Percentiles rank a stretch among this genome's conserved stretches.
Evolutionary conservation across 257 asterid genomes (phyloP).

Genomic region (Galeopsis tetrahit): DNA sequence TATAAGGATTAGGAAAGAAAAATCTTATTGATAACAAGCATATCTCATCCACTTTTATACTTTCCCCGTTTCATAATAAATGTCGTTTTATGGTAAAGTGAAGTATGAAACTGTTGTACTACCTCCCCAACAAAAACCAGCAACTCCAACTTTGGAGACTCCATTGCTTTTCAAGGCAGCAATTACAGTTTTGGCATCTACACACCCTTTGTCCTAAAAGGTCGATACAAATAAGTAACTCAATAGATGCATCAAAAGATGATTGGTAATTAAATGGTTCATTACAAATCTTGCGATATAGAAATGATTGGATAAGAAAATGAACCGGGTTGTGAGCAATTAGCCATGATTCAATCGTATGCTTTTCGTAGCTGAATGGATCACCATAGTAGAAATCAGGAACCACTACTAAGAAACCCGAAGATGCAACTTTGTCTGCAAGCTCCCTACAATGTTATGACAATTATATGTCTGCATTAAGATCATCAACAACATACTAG

Average conservation of each 20-base stretch:
- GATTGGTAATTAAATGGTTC: neutral
- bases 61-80: too few relatives aligned
- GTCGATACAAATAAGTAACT: neutral
- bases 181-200: constrained; percentile 60
- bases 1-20: neutral
- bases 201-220: constrained; percentile 64
- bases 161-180: constrained; percentile 61
- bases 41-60: neutral
- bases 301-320: neutral
- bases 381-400: constrained; percentile 81
- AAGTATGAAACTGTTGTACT: neutral
- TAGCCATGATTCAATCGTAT: constrained; percentile 43
- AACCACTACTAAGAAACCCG: constrained; percentile 64
- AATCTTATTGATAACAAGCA: too few relatives aligned
- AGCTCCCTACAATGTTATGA: constrained; percentile 52
- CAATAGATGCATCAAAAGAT: constrained; percentile 6
- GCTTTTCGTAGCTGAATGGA: constrained; percentile 45
- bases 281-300: neutral
- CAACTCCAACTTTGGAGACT: constrained; percentile 58
- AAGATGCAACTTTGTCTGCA: constrained; percentile 67
- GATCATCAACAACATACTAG: neutral
- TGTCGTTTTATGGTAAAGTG: neutral
- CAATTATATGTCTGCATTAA: neutral
- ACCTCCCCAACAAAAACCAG: constrained; percentile 94
- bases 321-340: constrained; percentile 53